Percentiles rank a stretch among this genome's conserved stretches.
Conservation (phyloP, 495 filamentous ascomycete species). For the Astrothelium macrocarpum region DNA sequence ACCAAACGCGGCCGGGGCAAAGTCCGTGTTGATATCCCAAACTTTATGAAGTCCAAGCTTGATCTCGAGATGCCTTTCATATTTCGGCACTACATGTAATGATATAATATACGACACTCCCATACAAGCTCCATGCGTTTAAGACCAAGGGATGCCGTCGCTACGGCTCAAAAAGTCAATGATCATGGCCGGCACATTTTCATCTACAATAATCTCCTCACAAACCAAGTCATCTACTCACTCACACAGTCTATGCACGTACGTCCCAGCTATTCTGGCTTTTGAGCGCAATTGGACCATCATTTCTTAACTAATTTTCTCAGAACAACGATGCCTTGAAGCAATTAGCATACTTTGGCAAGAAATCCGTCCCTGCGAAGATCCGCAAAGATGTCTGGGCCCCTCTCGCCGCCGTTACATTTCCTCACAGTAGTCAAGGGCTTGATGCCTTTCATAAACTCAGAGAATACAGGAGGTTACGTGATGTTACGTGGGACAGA, state of each 20-base stretch:
- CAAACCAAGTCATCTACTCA: conserved; percentile 78
- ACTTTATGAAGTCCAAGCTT: no score
- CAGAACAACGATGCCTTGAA: conserved; percentile 59
- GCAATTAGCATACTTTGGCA: conserved; percentile 82
- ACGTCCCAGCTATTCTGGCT: no score
- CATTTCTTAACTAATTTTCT: no score
- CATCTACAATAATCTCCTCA: conserved; percentile 69
- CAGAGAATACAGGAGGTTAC: conserved; percentile 66
- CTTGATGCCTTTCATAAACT: conserved; percentile 67
- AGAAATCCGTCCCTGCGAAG: conserved; percentile 68
- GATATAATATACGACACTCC: neutral
- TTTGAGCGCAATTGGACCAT: no score
- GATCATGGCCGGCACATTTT: conserved; percentile 64
- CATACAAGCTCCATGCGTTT: neutral
- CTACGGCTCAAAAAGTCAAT: neutral
- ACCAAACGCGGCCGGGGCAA: neutral
- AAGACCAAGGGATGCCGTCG: neutral
- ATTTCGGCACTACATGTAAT: neutral
- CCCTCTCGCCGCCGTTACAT: conserved; percentile 67
- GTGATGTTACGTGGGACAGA: conserved; percentile 52
- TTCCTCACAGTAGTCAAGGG: conserved; percentile 56
- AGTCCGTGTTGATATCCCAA: neutral
- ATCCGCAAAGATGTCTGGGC: conserved; percentile 88
- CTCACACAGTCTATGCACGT: conserved; percentile 61
- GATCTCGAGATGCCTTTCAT: no score